Conservation (phyloP, 2,329 filamentous ascomycete species). For the Tolypocladium ophioglossoides region DNA sequence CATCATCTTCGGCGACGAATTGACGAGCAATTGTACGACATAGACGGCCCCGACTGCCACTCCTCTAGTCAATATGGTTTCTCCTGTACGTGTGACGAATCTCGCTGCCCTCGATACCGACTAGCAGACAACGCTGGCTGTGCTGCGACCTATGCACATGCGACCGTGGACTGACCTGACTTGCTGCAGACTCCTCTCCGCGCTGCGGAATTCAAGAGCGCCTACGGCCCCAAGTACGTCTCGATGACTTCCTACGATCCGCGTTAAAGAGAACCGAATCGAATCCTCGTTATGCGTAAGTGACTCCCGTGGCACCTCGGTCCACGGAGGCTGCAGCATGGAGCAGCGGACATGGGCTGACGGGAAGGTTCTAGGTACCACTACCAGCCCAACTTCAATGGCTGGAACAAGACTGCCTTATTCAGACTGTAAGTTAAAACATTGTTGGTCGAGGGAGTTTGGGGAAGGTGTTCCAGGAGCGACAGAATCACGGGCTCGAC, state of each 20-base stretch:
- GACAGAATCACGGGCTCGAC: background rate
- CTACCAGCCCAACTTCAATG: slow-evolving; percentile 43
- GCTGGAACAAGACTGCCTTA: slow-evolving; percentile 33
- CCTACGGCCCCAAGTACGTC: slow-evolving; percentile 55
- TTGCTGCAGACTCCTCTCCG: slow-evolving; percentile 33
- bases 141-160: background rate
- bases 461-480: background rate
- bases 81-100: slow-evolving; percentile 20
- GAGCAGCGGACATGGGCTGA: slow-evolving; percentile 13
- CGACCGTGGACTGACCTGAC: slow-evolving; percentile 18
- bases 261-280: background rate
- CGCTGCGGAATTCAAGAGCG: slow-evolving; percentile 45
- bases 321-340: background rate
- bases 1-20: slow-evolving; percentile 14
- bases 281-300: background rate
- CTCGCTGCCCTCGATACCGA: background rate
- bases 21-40: slow-evolving; percentile 25
- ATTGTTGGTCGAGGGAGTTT: background rate
- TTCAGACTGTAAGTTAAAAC: slow-evolving; percentile 40
- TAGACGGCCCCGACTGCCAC: slow-evolving; percentile 17
- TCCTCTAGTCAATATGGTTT: slow-evolving; percentile 27
- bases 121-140: background rate
- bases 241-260: background rate
- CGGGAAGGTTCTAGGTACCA: slow-evolving; percentile 38
- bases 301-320: background rate